Percentiles rank a stretch among this genome's conserved stretches.
Conservation (phyloP, 805 yeast genomes). For the Saccharomycopsis microspora region DNA sequence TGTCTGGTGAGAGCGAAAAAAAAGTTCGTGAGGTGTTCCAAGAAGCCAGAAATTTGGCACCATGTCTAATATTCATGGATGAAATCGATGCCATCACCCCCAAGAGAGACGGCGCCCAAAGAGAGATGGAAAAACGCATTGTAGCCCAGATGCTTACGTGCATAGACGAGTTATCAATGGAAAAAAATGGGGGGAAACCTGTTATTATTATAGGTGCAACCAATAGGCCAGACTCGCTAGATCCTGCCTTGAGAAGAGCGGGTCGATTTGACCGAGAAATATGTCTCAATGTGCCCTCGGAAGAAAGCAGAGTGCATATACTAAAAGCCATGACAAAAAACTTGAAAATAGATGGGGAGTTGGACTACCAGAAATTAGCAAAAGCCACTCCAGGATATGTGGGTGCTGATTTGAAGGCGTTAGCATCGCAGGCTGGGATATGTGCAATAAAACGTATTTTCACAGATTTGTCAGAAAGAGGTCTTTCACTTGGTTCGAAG, state of each 20-base stretch:
- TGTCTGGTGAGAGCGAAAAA: constrained; percentile 98
- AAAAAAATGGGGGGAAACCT: constrained; percentile 85
- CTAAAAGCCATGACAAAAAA: constrained; percentile 59
- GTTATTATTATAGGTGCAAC: constrained; percentile 95
- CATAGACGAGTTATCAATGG: constrained; percentile 85
- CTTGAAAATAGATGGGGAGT: constrained; percentile 55
- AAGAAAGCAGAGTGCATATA: constrained; percentile 65
- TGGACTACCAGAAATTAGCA: constrained; percentile 66
- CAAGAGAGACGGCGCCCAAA: constrained; percentile 92
- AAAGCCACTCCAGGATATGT: constrained; percentile 95
- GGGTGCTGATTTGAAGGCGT: constrained; percentile 92
- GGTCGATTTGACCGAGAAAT: constrained; percentile 96
- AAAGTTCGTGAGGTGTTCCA: constrained; percentile 87
- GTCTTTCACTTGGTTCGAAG: constrained; percentile 18
- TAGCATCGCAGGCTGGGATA: constrained; percentile 91
- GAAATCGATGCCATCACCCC: constrained; percentile 96
- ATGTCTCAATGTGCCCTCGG: constrained; percentile 89
- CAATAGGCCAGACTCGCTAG: constrained; percentile 90
- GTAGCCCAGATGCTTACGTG: constrained; percentile 92
- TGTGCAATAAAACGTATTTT: constrained; percentile 89
- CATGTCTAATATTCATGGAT: constrained; percentile 86
- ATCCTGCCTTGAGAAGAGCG: constrained; percentile 89
- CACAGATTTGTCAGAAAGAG: constrained; percentile 30
- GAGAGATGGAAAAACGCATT: constrained; percentile 96
- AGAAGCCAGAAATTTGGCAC: constrained; percentile 83